Evolutionary conservation across 2,329 filamentous ascomycete genomes (phyloP), one percentile per base, ranked within the genome.

Genomic region (Plenodomus tracheiphilus): DNA sequence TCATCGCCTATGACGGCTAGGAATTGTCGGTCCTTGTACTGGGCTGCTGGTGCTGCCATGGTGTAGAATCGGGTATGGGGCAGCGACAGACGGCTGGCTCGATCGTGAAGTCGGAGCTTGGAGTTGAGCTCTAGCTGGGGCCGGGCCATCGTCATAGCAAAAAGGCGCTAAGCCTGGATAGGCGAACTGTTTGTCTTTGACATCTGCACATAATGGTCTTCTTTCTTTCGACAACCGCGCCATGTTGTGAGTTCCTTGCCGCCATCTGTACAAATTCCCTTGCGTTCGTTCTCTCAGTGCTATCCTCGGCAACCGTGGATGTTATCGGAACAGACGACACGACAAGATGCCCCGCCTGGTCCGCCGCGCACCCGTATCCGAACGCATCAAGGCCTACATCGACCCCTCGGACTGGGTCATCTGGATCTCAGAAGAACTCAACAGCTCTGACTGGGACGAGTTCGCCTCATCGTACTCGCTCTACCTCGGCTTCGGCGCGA

Each of bases 1-100:
- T 99, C 94, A 74, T 99, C 94, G 43, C 94, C 94, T 70, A 99
- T 99, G 41, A 99, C 93, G 58, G 94, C 94, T 50, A 99, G 85
- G 71, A 99, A 96, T 77, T 99, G 88, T 66, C 94, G 85, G 76
- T 97, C 91, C 77, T 84, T 85, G 74, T 83, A 85, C 59, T 81
- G 77, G 53, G 84, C 79, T 41, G 76, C 70, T 48, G 82, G 76
- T 59, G 83, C 77, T 64, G 85, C 81, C 84, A 88, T 88, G 38
- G 37, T 73, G 43, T 37, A 49, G 53, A 53, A 39, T 46, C 9
- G 35, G 32, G 32, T 36, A 13, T 36, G 32, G 32, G 32, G 15
- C 17, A 17, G 32, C 15, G 32, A 17, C 32, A 49, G 48, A 47
- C 54, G 49, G 49, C 56, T 51, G 10, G 22, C 22, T 25, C 5